Conservation (phyloP, 192 early-diverging fungal species). For the Gaertneriomyces semiglobifer region DNA sequence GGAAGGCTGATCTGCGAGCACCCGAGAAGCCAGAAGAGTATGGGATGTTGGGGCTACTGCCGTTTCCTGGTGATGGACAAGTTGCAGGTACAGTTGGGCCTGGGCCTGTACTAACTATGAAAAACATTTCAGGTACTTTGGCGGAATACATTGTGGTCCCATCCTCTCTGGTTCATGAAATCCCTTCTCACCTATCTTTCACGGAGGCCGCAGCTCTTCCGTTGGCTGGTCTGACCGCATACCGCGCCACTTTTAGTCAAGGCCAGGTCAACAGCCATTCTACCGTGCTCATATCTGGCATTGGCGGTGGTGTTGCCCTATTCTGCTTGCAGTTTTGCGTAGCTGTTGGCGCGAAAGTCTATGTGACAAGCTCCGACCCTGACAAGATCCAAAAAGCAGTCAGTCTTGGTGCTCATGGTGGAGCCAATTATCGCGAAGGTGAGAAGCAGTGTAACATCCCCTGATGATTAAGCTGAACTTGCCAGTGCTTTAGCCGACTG, state of each 20-base stretch:
- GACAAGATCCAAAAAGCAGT: conserved; percentile 63
- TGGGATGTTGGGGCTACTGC: conserved; percentile 39
- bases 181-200: conserved; percentile 57
- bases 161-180: conserved; percentile 43
- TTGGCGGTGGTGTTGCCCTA: conserved; percentile 60
- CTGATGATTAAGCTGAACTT: background rate
- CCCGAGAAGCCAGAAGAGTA: conserved; percentile 51
- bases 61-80: conserved; percentile 23
- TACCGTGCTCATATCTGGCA: conserved; percentile 66
- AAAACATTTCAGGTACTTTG: conserved; percentile 47
- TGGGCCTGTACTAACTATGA: conserved; percentile 1
- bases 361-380: conserved; percentile 62
- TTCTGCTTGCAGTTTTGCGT: conserved; percentile 65
- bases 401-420: conserved; percentile 61
- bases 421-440: conserved; percentile 66
- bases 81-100: background rate
- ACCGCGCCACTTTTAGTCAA: conserved; percentile 61
- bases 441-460: conserved; percentile 18
- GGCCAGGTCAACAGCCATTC: conserved; percentile 49
- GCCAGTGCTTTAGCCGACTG: conserved; percentile 31
- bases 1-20: conserved; percentile 47
- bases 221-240: conserved; percentile 56
- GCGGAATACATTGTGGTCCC: conserved; percentile 52
- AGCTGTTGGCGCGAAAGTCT: conserved; percentile 65
- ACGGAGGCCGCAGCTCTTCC: conserved; percentile 67